Base-by-base conservation (phyloP, 345 rosid genomes). In the Moringa oleifera region DNA sequence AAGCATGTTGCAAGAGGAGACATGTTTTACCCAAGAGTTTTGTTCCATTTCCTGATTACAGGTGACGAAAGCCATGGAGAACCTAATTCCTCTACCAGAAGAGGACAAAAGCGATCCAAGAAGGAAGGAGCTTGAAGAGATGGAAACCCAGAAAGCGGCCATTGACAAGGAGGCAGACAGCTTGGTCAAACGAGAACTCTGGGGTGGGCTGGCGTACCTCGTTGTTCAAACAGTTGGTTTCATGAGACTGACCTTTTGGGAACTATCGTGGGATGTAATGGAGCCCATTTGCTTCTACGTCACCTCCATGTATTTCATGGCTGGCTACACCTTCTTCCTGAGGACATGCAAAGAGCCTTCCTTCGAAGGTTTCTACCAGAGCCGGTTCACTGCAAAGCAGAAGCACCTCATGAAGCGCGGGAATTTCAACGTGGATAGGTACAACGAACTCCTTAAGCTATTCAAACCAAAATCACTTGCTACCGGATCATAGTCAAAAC, bases 231-330 rank as follows among this genome's bases (percentile, higher is more conserved):
- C 99, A 4, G 83, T 81, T 0, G 96, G 67, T n/a, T 80, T 91
- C 80, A 87, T 95, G 96, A 83, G 99, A 79, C 82, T 95, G 25
- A 95, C 99, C 0, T 95, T 95, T 22, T 95, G 99, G 99, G 99
- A 95, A 64, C 93, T 95, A 2, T 72, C 96, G 0, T 95, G 99
- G 99, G 98, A 95, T 65, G 95, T 95, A 5, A 95, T 95, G 97
- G 99, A 95, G 23, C 99, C 99, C 0, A 87, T 95, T 23, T 95
- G 99, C 83, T 95, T 85, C 89, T 85, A 71, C 23, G 74, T 83
- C 17, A 89, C 99, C 0, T 83, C 95, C 16, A 25, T 75, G 0
- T 91, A 91, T 63, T 83, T 80, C 78, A 81, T 89, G 85, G 86
- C 80, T 0, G 80, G 95, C 37, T 95, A 89, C 23, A 56, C 85